Conservation (phyloP, 345 rosid species). For the Acer campestre region DNA sequence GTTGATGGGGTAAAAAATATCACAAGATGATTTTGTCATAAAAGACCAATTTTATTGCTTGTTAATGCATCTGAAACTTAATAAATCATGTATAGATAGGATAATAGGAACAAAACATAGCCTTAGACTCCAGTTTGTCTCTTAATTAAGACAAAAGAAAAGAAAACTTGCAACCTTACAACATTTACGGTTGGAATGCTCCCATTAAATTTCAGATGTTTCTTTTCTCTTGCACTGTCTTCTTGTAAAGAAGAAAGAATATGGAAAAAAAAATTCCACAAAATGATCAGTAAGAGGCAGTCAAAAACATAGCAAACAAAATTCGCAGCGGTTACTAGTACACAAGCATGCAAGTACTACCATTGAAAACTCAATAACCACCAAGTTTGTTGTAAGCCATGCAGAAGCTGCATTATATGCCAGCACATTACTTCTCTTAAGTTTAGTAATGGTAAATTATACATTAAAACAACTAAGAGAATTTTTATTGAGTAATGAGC, state of each 20-base stretch:
- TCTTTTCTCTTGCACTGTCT: constrained; percentile 4
- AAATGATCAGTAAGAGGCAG: neutral
- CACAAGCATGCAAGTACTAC: neutral
- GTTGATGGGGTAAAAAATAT: neutral
- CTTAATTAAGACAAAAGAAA: neutral
- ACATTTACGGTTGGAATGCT: neutral
- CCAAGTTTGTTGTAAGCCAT: constrained; percentile 10
- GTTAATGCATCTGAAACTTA: neutral
- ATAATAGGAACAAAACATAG: neutral
- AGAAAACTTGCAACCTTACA: neutral
- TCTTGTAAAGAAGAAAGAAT: neutral
- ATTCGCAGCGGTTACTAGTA: neutral
- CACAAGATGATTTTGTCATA: neutral
- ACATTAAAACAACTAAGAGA: neutral
- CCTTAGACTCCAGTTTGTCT: neutral
- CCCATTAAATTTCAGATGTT: neutral
- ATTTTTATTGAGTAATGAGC: constrained; percentile 10
- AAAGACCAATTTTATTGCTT: neutral
- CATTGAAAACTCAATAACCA: constrained; percentile 1
- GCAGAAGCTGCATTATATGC: constrained; percentile 10
- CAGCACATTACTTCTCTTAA: constrained; percentile 4
- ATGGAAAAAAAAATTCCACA: neutral
- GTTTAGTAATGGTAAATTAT: constrained; percentile 1
- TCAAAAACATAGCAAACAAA: constrained; percentile 7
- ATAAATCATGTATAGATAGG: neutral